phyloP scores from a whole-genome alignment of 306 rosid genomes.

The Casuarina equisetifolia region DNA sequence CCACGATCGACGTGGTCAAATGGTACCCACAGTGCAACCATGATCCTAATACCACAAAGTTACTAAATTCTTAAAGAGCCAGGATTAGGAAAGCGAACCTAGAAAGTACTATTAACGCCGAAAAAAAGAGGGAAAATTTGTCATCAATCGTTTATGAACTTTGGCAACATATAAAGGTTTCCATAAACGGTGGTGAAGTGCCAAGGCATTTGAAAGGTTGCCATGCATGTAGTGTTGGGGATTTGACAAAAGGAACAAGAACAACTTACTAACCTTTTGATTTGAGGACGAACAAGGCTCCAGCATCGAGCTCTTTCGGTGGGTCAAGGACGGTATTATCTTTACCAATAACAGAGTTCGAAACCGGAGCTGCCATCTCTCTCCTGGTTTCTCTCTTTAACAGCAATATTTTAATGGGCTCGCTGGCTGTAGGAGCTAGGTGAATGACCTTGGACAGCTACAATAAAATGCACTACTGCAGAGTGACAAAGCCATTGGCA shows the following conservation, averaged over 20 bases:
- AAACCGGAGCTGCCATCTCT: constrained; percentile 30
- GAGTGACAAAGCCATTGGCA: too few relatives aligned
- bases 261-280: constrained; percentile 50
- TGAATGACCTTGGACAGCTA: too few relatives aligned
- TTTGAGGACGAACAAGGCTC: constrained; percentile 77
- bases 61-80: too few relatives aligned
- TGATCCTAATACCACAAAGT: constrained; percentile 47
- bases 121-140: background rate
- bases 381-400: background rate
- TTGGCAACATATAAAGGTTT: background rate
- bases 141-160: background rate
- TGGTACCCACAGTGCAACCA: constrained; percentile 91
- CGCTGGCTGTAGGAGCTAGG: too few relatives aligned
- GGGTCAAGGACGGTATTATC: constrained; percentile 35
- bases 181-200: too few relatives aligned
- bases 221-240: too few relatives aligned
- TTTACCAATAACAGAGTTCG: constrained; percentile 35
- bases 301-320: constrained; percentile 60
- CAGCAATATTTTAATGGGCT: too few relatives aligned
- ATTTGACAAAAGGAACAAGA: too few relatives aligned
- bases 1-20: constrained; percentile 80
- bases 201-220: too few relatives aligned
- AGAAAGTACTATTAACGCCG: too few relatives aligned
- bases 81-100: too few relatives aligned
- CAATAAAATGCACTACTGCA: too few relatives aligned